Evolutionary conservation across 2,329 filamentous ascomycete species (phyloP).

Genomic region (Magnaporthiopsis rhizophila): DNA sequence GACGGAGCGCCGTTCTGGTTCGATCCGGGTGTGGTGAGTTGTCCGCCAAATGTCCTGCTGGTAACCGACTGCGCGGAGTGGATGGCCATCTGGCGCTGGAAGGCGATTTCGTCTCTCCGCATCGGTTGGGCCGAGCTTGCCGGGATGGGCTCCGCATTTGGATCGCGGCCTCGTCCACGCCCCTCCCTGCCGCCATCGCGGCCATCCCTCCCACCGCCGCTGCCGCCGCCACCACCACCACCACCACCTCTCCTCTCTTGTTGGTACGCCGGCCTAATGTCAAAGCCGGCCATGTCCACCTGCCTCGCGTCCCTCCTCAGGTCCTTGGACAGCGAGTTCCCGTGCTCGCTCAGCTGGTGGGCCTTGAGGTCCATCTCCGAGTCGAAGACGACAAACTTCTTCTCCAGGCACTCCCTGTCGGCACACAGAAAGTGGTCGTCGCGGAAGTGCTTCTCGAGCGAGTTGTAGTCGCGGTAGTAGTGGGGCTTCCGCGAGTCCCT

Average conservation of each 20-base stretch:
- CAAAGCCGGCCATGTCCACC: constrained; percentile 83
- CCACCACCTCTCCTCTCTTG: constrained; percentile 47
- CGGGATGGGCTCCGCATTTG: constrained; percentile 74
- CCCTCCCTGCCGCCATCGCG: constrained; percentile 33
- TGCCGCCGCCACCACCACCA: constrained; percentile 30
- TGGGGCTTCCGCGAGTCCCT: constrained; percentile 63
- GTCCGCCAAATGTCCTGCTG: constrained; percentile 75
- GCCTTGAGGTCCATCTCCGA: constrained; percentile 92
- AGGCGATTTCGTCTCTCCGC: constrained; percentile 80
- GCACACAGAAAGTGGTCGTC: constrained; percentile 80
- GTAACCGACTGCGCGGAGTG: constrained; percentile 78
- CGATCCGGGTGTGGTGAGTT: constrained; percentile 53
- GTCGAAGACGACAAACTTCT: constrained; percentile 96
- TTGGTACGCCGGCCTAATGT: constrained; percentile 66
- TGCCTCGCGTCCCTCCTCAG: constrained; percentile 72
- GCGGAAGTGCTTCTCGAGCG: constrained; percentile 78
- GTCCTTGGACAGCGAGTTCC: constrained; percentile 71
- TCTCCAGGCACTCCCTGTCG: constrained; percentile 83
- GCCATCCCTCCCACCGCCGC: constrained; percentile 27
- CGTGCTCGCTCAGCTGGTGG: constrained; percentile 81
- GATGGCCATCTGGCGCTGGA: constrained; percentile 85
- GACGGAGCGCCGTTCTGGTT: constrained; percentile 10
- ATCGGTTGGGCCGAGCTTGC: constrained; percentile 71
- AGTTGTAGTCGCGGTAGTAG: constrained; percentile 85
- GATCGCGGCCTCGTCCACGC: constrained; percentile 66